Conservation (phyloP, 129 eudicot species). For the Saussurea involucrata region DNA sequence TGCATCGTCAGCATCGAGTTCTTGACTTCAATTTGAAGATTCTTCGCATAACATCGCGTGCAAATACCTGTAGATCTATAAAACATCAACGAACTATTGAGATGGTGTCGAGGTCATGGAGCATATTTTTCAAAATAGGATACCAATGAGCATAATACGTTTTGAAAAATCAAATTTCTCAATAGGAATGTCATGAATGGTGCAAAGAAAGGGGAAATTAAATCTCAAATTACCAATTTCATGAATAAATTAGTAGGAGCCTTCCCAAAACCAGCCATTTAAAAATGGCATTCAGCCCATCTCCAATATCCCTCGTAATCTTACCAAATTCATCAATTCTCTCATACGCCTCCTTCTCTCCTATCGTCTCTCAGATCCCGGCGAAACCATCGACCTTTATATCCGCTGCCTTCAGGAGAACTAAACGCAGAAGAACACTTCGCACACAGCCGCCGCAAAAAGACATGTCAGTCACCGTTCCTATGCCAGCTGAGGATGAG, state of each 20-base stretch:
- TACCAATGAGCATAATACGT: too few species aligned
- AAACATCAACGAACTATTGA: too few species aligned
- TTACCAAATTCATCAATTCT: conserved; percentile 20
- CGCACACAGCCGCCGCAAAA: conserved; percentile 20
- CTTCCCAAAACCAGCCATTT: neutral
- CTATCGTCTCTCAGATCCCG: conserved; percentile 29
- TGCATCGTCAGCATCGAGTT: too few species aligned
- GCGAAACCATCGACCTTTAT: conserved; percentile 9
- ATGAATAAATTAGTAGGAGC: neutral
- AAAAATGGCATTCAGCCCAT: neutral
- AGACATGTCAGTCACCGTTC: conserved; percentile 55
- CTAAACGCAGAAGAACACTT: conserved; percentile 23
- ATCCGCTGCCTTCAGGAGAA: conserved; percentile 28
- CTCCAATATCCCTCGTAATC: conserved; percentile 34
- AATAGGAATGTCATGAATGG: neutral
- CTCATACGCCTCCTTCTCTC: conserved; percentile 27
- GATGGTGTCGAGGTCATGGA: too few species aligned
- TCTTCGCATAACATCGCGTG: too few species aligned
- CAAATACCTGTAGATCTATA: too few species aligned
- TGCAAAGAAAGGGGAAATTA: neutral
- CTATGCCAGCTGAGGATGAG: conserved; percentile 44
- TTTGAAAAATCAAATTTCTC: too few species aligned
- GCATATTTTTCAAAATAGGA: too few species aligned
- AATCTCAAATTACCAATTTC: neutral
- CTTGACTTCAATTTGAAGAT: too few species aligned